Evolutionary conservation across 768 basidiomycete genomes (phyloP).

Genomic region (Cyclocybe cylindracea): DNA sequence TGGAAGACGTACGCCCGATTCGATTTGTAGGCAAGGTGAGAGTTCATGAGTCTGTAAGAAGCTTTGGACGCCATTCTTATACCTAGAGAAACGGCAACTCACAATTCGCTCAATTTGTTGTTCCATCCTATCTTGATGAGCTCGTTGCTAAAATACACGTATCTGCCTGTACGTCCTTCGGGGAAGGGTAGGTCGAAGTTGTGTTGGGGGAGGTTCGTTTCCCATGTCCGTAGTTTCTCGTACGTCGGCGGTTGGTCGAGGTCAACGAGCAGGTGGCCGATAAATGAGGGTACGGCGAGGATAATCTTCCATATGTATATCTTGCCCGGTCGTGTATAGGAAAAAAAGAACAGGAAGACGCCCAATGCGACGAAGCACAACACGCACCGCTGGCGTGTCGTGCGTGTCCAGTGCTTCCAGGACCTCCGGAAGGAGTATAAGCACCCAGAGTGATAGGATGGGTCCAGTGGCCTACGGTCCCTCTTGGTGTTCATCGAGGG

Average conservation of each 20-base stretch:
- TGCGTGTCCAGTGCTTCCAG: too few species aligned
- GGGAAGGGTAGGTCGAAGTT: slow-evolving; percentile 47
- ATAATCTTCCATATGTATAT: too few species aligned
- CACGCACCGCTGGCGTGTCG: too few species aligned
- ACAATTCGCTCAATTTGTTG: slow-evolving; percentile 56
- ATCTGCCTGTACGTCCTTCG: slow-evolving; percentile 49
- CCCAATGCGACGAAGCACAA: too few species aligned
- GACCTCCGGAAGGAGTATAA: too few species aligned
- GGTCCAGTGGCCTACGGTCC: too few species aligned
- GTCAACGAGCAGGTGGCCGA: background rate
- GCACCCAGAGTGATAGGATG: too few species aligned
- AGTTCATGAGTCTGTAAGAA: slow-evolving; percentile 44
- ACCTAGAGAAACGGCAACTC: slow-evolving; percentile 16
- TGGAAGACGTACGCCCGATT: slow-evolving; percentile 54
- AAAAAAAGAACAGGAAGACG: too few species aligned
- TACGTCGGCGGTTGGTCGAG: slow-evolving; percentile 14
- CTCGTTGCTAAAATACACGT: slow-evolving; percentile 50
- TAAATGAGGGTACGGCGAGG: too few species aligned
- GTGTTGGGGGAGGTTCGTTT: slow-evolving; percentile 53
- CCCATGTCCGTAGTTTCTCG: slow-evolving; percentile 32
- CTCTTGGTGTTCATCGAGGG: too few species aligned
- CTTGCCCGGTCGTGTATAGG: too few species aligned
- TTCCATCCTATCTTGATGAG: slow-evolving; percentile 49
- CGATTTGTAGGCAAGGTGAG: slow-evolving; percentile 51
- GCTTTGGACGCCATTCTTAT: background rate